phyloP scores from a whole-genome alignment of 306 rosid species.

The Rosa chinensis region DNA sequence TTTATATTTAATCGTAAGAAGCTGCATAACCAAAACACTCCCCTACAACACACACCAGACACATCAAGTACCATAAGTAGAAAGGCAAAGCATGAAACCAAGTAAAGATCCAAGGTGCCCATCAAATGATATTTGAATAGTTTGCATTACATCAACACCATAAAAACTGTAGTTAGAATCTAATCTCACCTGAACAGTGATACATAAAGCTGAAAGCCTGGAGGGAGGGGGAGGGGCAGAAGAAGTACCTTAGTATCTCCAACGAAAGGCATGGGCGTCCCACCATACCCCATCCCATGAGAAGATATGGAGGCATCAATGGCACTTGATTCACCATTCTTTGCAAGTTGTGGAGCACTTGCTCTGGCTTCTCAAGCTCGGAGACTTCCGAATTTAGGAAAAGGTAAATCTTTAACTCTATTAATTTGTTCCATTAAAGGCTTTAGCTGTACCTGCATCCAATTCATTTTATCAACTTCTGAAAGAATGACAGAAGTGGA shows the following conservation, averaged over 20 bases:
- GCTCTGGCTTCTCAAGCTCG: constrained; percentile 97
- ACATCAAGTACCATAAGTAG: neutral
- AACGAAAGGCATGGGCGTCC: constrained; percentile 74
- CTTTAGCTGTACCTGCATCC: constrained; percentile 77
- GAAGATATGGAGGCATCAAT: constrained; percentile 65
- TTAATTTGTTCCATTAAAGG: constrained; percentile 79
- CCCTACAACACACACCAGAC: too few relatives aligned
- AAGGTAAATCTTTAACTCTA: constrained; percentile 85
- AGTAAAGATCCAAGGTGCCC: neutral
- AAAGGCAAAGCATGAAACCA: neutral
- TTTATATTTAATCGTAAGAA: too few relatives aligned
- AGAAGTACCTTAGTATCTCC: constrained; percentile 84
- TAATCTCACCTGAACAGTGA: neutral
- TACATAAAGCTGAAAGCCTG: neutral
- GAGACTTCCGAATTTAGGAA: constrained; percentile 85
- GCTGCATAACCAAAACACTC: neutral
- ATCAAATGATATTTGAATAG: neutral
- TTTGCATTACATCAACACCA: neutral
- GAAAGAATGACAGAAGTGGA: neutral
- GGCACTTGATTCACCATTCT: constrained; percentile 58
- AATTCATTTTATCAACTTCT: constrained; percentile 6
- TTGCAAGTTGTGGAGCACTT: constrained; percentile 68
- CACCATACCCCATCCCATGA: constrained; percentile 64
- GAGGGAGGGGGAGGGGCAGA: neutral
- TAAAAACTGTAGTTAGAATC: neutral